phyloP scores from a whole-genome alignment of 2,329 filamentous ascomycete genomes.

The Aspergillus sp. region DNA sequence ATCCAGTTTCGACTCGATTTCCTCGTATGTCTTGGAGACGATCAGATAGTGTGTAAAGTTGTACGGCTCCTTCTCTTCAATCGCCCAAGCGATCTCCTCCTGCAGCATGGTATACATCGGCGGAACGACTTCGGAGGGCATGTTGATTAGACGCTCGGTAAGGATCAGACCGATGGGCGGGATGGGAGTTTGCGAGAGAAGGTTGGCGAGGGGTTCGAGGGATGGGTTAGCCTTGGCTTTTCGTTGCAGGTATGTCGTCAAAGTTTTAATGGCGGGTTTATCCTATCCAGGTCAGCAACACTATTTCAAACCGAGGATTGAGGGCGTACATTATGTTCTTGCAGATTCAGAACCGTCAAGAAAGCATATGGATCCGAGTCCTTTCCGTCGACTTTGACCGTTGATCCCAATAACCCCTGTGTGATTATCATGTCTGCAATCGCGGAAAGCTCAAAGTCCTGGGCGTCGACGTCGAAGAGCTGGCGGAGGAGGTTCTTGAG shows the following conservation, averaged over 20 bases:
- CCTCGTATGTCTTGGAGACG: conserved; percentile 87
- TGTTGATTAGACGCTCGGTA: conserved; percentile 94
- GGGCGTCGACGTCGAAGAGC: conserved; percentile 85
- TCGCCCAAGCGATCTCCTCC: conserved; percentile 85
- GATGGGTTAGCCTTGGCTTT: conserved; percentile 58
- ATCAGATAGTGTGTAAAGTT: conserved; percentile 92
- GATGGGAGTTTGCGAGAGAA: conserved; percentile 59
- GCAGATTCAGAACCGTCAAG: conserved; percentile 82
- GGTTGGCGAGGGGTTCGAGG: conserved; percentile 60
- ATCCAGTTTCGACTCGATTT: conserved; percentile 81
- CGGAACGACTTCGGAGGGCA: conserved; percentile 89
- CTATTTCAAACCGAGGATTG: background rate
- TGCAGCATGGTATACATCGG: conserved; percentile 94
- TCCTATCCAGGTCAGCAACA: conserved; percentile 50
- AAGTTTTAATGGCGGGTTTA: conserved; percentile 70
- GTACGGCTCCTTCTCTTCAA: conserved; percentile 91
- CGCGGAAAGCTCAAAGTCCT: conserved; percentile 83
- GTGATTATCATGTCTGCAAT: conserved; percentile 84
- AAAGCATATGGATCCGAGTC: conserved; percentile 92
- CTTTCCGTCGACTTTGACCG: conserved; percentile 95
- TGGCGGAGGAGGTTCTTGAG: conserved; percentile 88
- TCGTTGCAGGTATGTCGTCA: conserved; percentile 71
- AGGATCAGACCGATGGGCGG: conserved; percentile 79
- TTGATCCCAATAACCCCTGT: conserved; percentile 87
- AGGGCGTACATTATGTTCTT: conserved; percentile 65